These are phyloP conservation scores for Bipolaris sorokiniana DNA, from an alignment of 2,329 filamentous ascomycete genomes.

Conservation along the genomic window DNA sequence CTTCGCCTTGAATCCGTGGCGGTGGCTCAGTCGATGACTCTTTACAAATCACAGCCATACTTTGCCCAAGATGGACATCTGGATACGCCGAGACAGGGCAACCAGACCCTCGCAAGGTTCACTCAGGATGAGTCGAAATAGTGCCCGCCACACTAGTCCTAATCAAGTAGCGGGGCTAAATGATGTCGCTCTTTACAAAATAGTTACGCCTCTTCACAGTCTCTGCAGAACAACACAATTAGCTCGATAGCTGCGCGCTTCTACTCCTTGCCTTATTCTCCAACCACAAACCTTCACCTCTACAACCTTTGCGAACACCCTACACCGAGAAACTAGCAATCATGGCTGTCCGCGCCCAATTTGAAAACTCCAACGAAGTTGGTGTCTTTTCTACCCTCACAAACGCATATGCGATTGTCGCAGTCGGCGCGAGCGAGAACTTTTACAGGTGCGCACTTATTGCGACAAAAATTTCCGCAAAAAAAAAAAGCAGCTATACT, in stretches of 20 bases:
- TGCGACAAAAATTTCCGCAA: neutral
- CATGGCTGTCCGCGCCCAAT: constrained; percentile 66
- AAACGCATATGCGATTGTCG: constrained; percentile 94
- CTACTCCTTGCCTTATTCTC: neutral
- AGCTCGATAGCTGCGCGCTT: constrained; percentile 8
- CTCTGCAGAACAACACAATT: constrained; percentile 27
- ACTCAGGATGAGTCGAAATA: constrained; percentile 37
- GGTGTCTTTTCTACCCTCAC: constrained; percentile 97
- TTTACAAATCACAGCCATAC: constrained; percentile 1
- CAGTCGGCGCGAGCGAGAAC: constrained; percentile 95
- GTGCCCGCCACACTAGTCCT: constrained; percentile 16
- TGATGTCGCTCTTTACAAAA: constrained; percentile 37
- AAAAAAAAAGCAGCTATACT: constrained; percentile 16
- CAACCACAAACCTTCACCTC: neutral
- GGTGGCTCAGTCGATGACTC: constrained; percentile 13
- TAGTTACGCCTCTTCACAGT: constrained; percentile 31
- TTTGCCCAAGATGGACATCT: neutral
- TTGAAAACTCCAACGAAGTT: constrained; percentile 93
- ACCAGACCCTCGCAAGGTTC: constrained; percentile 9
- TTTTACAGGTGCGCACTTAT: constrained; percentile 76
- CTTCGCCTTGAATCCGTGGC: neutral
- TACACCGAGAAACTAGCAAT: constrained; percentile 23
- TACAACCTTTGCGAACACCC: constrained; percentile 1
- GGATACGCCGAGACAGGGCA: neutral
- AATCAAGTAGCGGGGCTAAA: constrained; percentile 28